Conservation (phyloP, 106 monocot genomes). For the Allium fistulosum region DNA sequence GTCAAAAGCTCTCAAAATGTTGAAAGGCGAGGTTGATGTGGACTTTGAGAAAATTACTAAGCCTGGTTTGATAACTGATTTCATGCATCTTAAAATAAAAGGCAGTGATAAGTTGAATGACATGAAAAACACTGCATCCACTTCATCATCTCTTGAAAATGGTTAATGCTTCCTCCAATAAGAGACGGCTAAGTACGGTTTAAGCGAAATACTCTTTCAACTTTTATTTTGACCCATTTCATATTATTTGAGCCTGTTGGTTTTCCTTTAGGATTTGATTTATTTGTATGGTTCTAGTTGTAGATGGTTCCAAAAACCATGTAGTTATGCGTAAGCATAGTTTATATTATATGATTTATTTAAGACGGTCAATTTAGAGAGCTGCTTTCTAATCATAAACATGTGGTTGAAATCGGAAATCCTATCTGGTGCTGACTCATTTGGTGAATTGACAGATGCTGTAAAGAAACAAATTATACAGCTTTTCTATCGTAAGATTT, state of each 20-base stretch:
- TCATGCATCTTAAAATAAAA: constrained; percentile 49
- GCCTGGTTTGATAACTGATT: constrained; percentile 54
- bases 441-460: too few species aligned
- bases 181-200: constrained; percentile 16
- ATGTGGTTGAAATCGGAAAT: too few species aligned
- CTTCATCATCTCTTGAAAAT: constrained; percentile 22
- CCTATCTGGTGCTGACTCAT: too few species aligned
- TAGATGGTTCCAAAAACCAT: too few species aligned
- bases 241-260: neutral
- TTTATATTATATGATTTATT: too few species aligned
- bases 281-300: neutral
- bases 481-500: too few species aligned
- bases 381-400: too few species aligned
- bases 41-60: constrained; percentile 30
- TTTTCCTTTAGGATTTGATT: neutral
- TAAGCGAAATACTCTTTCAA: too few species aligned
- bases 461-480: too few species aligned
- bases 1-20: constrained; percentile 45
- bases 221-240: neutral
- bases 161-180: constrained; percentile 20
- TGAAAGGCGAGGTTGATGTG: constrained; percentile 29
- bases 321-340: too few species aligned
- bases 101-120: constrained; percentile 13
- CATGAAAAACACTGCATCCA: constrained; percentile 4
- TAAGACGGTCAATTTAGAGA: too few species aligned